Evolutionary conservation across 1,139 yeast species (phyloP).

Genomic region (Zygoascus hellenicus): DNA sequence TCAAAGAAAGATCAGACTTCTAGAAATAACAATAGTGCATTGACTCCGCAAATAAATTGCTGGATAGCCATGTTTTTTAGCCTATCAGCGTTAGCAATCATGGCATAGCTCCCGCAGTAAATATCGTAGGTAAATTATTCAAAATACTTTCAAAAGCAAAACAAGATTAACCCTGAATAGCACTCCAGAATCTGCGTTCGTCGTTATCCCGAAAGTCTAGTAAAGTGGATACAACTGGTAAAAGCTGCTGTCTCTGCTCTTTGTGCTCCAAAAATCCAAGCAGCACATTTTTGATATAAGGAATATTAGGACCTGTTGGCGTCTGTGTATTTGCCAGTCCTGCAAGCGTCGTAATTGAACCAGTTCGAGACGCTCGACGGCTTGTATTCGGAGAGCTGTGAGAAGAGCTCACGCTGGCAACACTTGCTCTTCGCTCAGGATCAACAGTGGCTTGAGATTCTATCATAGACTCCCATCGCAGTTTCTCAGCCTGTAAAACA

Average conservation of each 20-base stretch:
- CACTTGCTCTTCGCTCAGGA: slow-evolving; percentile 11
- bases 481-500: slow-evolving; percentile 25
- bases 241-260: slow-evolving; percentile 78
- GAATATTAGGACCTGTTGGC: slow-evolving; percentile 41
- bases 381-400: slow-evolving; percentile 4
- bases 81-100: no score
- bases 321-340: slow-evolving; percentile 1
- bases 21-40: no score
- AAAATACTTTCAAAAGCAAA: neutral
- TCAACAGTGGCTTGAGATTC: slow-evolving; percentile 2
- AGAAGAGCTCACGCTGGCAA: slow-evolving; percentile 2
- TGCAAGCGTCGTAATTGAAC: slow-evolving; percentile 6
- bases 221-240: slow-evolving; percentile 79
- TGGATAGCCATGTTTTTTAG: no score
- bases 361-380: slow-evolving; percentile 9
- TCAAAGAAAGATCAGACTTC: neutral
- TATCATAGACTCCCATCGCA: slow-evolving; percentile 16
- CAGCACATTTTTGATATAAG: slow-evolving; percentile 80
- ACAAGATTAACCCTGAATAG: slow-evolving; percentile 35
- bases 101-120: no score
- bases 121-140: no score
- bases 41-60: no score
- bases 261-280: slow-evolving; percentile 85
- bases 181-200: slow-evolving; percentile 59
- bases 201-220: slow-evolving; percentile 65